Evolutionary conservation across 306 rosid genomes (phyloP).

Genomic region (Vachellia collinsii): DNA sequence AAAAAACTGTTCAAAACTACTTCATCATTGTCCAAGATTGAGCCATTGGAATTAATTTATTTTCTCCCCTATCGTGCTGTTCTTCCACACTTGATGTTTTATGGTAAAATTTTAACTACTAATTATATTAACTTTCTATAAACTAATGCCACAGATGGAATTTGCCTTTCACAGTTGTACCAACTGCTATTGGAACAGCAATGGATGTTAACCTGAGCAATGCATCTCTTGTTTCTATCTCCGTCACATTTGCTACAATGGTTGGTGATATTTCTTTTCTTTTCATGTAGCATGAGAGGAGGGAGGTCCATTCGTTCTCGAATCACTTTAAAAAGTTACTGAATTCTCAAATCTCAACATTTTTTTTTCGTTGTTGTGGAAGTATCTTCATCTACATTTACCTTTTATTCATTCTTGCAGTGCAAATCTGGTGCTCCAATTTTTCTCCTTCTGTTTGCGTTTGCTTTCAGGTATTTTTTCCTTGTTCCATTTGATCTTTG

Average conservation of each 20-base stretch:
- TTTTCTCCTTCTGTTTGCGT: slow-evolving; percentile 96
- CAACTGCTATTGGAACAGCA: slow-evolving; percentile 96
- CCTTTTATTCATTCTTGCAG: slow-evolving; percentile 57
- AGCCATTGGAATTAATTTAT: background rate
- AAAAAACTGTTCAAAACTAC: background rate
- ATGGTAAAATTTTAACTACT: slow-evolving; percentile 37
- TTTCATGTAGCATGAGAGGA: slow-evolving; percentile 28
- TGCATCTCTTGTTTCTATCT: slow-evolving; percentile 91
- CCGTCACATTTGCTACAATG: slow-evolving; percentile 99
- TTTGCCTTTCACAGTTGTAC: slow-evolving; percentile 99
- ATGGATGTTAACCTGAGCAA: slow-evolving; percentile 96
- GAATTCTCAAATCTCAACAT: background rate
- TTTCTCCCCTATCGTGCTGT: background rate
- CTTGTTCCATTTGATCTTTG: slow-evolving; percentile 31
- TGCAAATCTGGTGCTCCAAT: slow-evolving; percentile 98
- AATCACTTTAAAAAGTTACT: slow-evolving; percentile 28
- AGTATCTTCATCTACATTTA: slow-evolving; percentile 27
- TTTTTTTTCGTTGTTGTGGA: slow-evolving; percentile 5
- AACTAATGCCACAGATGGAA: slow-evolving; percentile 99
- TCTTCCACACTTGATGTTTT: slow-evolving; percentile 30
- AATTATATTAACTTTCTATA: slow-evolving; percentile 83
- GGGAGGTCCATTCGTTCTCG: slow-evolving; percentile 8
- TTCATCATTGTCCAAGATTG: background rate
- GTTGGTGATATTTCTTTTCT: slow-evolving; percentile 55
- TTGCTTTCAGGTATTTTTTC: slow-evolving; percentile 79